These are phyloP conservation scores for Yamadazyma oceani DNA, from an alignment of 1,139 yeast genomes.

Conservation along the genomic window DNA sequence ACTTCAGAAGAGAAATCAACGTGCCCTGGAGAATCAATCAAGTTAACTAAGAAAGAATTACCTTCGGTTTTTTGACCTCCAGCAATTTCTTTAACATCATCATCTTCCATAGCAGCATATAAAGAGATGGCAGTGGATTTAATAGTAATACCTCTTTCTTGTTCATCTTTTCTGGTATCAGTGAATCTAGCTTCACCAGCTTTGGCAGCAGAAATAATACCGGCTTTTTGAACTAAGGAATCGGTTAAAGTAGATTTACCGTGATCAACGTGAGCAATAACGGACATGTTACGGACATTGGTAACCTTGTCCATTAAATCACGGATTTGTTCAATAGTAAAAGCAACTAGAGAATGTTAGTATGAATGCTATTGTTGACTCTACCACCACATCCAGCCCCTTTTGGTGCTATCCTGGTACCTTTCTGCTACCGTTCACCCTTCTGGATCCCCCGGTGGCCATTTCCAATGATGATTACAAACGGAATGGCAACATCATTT, in stretches of 20 bases:
- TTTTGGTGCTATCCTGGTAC: background rate
- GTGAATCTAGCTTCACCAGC: slow-evolving; percentile 99
- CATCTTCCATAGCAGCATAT: slow-evolving; percentile 86
- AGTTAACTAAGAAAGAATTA: slow-evolving; percentile 92
- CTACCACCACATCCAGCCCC: too few relatives aligned
- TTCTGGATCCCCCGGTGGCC: too few relatives aligned
- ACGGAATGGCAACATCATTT: too few relatives aligned
- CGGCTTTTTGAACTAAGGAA: slow-evolving; percentile 98
- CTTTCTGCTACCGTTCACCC: too few relatives aligned
- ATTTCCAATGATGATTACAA: too few relatives aligned
- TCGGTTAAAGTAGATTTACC: slow-evolving; percentile 99
- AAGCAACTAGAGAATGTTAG: slow-evolving; percentile 50
- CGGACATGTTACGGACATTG: slow-evolving; percentile 99
- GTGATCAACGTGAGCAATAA: slow-evolving; percentile 99
- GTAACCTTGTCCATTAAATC: slow-evolving; percentile 99
- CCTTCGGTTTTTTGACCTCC: slow-evolving; percentile 80
- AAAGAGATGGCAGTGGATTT: slow-evolving; percentile 98
- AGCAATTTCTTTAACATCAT: slow-evolving; percentile 90
- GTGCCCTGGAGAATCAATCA: slow-evolving; percentile 99
- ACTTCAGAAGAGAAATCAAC: slow-evolving; percentile 99
- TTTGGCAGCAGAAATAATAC: slow-evolving; percentile 99
- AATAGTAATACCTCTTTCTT: slow-evolving; percentile 94
- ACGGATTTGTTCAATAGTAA: slow-evolving; percentile 93
- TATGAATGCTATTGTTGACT: too few relatives aligned
- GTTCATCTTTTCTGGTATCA: slow-evolving; percentile 99